Evolutionary conservation across 2,329 filamentous ascomycete species (phyloP), one percentile per base, ranked within the genome.

Genomic region (Trichoderma breve): DNA sequence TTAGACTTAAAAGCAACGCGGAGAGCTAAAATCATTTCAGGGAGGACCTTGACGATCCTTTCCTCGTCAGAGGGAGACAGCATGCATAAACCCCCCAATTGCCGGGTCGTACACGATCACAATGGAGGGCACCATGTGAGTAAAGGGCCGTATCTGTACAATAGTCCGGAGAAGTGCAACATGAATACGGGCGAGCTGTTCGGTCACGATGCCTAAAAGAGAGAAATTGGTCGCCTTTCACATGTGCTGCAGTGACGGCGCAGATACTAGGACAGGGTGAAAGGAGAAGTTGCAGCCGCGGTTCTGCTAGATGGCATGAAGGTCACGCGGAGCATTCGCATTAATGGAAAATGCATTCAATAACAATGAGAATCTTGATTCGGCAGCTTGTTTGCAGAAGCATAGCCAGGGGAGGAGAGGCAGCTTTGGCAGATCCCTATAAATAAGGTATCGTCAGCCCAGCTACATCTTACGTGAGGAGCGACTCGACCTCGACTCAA

Each of bases 1-100:
- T 65, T 65, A 65, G 62, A 53, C 62, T 65, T 65, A 53, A 53
- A 64, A 53, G 30, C n/a, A 18, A 51, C 43, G 43, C n/a, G 62
- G 39, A 65, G 39, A 30, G 61, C 39, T 21, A 47, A 30, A 32
- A 2, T 39, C 28, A 21, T 47, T 47, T 26, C 36, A 21, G 61
- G 36, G 36, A 47, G 43, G 39, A 51, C 30, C 39, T 4, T 7
- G 36, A 21, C 61, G 61, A 64, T 64, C 61, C 39, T 39, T 64
- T 64, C 36, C 36, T n/a, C n/a, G 39, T 7, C 24, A 2, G 47
- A 24, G 18, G 21, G 36, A 30, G 61, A 28, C 21, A 15, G 51
- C 3, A n/a, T n/a, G 21, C 26, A 12, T 21, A 6, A n/a, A 8
- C n/a, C 36, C 39, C 36, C 61, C 39, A 64, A 32, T 47, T 64